Evolutionary conservation across 2,329 filamentous ascomycete species (phyloP).

Genomic region (Epicoccum nigrum): DNA sequence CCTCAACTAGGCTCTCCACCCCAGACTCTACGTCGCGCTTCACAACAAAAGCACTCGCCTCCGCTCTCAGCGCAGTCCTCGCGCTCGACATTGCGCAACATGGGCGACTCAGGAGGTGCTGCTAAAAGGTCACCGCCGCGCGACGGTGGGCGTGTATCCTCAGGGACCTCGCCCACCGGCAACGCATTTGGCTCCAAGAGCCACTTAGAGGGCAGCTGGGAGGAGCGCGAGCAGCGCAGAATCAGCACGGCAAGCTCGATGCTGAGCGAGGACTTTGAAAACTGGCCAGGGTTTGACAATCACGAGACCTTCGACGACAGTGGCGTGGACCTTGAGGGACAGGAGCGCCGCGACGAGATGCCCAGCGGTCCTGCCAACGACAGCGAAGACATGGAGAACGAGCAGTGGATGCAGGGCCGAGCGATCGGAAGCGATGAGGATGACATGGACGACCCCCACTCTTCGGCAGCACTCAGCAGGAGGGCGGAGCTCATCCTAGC

Average conservation of each 20-base stretch:
- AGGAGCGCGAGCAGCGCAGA: constrained; percentile 32
- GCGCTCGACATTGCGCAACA: constrained; percentile 44
- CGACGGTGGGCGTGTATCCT: constrained; percentile 41
- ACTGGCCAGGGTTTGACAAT: constrained; percentile 48
- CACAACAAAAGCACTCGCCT: constrained; percentile 38
- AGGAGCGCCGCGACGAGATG: constrained; percentile 40
- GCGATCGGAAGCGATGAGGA: constrained; percentile 51
- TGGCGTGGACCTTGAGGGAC: constrained; percentile 43
- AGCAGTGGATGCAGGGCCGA: constrained; percentile 45
- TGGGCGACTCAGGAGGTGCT: constrained; percentile 29
- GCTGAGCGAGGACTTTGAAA: constrained; percentile 54
- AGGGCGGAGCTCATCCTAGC: constrained; percentile 89
- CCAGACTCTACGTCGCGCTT: constrained; percentile 36
- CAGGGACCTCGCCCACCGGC: constrained; percentile 45
- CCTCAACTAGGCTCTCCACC: constrained; percentile 39
- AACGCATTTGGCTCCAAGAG: constrained; percentile 28
- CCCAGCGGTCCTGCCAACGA: constrained; percentile 40
- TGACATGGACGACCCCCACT: constrained; percentile 64
- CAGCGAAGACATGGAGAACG: constrained; percentile 46
- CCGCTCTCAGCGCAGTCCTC: constrained; percentile 43
- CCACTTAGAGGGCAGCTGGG: constrained; percentile 21
- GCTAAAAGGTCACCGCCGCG: constrained; percentile 19
- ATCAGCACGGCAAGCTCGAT: constrained; percentile 48
- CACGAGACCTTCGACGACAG: constrained; percentile 41
- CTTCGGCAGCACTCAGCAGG: constrained; percentile 64